Evolutionary conservation across 2,329 filamentous ascomycete species (phyloP).

Genomic region (Didymella lethalis): DNA sequence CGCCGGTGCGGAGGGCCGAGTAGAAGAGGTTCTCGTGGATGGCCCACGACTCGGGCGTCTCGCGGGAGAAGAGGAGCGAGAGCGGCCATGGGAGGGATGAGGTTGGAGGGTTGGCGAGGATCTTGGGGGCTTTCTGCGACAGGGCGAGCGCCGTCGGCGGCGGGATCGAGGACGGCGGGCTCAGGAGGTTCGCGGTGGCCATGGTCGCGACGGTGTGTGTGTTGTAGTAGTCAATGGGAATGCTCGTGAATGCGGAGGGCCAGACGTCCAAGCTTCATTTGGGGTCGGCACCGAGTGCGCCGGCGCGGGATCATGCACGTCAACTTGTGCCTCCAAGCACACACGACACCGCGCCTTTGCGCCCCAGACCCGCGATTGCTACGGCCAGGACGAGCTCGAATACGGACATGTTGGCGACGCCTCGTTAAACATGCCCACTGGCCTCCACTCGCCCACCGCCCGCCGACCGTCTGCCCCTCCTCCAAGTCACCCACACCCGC

Average conservation of each 20-base stretch:
- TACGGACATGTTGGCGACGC: constrained; percentile 8
- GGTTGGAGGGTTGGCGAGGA: constrained; percentile 50
- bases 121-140: constrained; percentile 56
- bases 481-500: constrained; percentile 5
- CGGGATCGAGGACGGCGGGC: constrained; percentile 51
- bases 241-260: constrained; percentile 23
- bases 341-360: constrained; percentile 15
- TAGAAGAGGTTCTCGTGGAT: constrained; percentile 87
- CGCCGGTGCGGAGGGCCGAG: constrained; percentile 82
- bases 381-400: constrained; percentile 3
- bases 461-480: constrained; percentile 19
- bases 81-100: constrained; percentile 60
- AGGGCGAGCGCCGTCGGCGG: constrained; percentile 55
- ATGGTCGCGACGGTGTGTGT: constrained; percentile 29
- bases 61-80: constrained; percentile 61
- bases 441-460: constrained; percentile 32
- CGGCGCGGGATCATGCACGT: constrained; percentile 16
- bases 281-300: constrained; percentile 7
- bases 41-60: constrained; percentile 83
- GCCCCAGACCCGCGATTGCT: constrained; percentile 1
- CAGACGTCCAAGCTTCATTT: constrained; percentile 22
- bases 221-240: constrained; percentile 12
- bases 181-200: constrained; percentile 49
- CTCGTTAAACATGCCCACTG: constrained; percentile 46
- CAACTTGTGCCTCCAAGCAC: not conserved